Evolutionary conservation across 208 protist species (phyloP), one percentile per base, ranked within the genome.

Genomic region (Endotrypanum monterogeii): DNA sequence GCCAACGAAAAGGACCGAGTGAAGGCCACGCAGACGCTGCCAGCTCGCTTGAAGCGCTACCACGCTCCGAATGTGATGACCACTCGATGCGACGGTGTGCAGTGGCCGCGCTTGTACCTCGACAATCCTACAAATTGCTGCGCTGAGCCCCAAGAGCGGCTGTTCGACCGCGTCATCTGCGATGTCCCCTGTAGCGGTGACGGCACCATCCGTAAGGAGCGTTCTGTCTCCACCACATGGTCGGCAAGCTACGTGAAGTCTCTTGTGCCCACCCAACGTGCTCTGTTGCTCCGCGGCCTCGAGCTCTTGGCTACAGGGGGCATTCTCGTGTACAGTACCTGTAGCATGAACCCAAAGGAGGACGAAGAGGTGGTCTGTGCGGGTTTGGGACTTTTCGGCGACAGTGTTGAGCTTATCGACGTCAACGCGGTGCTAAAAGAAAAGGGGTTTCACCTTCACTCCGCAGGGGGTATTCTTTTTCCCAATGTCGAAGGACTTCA

Each of bases 121-220:
- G 67, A 76, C 58, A 71, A 81, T 62, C 37, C 71, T 32, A 51
- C 67, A 23, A 60, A 48, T 32, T 4, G 67, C 18, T 69, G 46
- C 16, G 62, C 60, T 46, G 76, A 78, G 62, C 73, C 82, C 55
- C 83, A 67, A 23, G 85, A 88, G 63, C 75, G 70, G 60, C 86
- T 78, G 44, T 98, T 97, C 75, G 95, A 98, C 74, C 91, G 91
- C 71, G 82, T 99, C 71, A 88, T 99, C 41, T 96, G 92, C 73
- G 98, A 99, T 71, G 98, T 99, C 23, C 97, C 98, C 3, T 99
- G 98, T 85, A 97, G 89, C 71, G 98, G 98, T 20, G 98, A 99
- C 75, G 98, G 98, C 39, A 99, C 98, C 7, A 69, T 98, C 6
- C 93, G 98, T 32, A 99, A 99, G 78, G 93, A 95, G 73, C 90